A percentile compares a stretch with the other conserved stretches of the same genome.
Conservation (phyloP, 1,284 basidiomycete genomes). For the Rhodofomes roseus region DNA sequence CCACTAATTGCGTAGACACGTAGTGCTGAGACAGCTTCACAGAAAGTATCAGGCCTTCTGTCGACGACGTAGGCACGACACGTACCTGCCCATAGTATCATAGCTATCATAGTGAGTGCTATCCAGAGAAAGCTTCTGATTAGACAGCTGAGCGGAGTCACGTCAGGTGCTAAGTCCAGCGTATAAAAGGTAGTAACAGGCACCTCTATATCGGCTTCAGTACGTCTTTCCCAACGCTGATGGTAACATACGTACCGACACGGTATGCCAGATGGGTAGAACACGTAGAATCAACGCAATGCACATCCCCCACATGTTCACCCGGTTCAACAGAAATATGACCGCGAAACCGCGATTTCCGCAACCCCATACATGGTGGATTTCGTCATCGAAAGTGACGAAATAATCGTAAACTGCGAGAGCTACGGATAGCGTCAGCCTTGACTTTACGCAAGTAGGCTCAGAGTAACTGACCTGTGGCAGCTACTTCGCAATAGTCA, state of each 20-base stretch:
- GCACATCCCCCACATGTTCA: neutral
- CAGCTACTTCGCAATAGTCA: too few species aligned
- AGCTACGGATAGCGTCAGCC: neutral
- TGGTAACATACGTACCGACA: too few species aligned
- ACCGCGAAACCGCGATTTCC: neutral
- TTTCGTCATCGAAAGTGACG: neutral
- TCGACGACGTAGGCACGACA: neutral
- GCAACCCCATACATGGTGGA: neutral
- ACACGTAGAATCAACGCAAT: neutral
- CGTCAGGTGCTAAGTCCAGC: too few species aligned
- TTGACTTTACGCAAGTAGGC: neutral
- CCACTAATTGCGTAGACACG: neutral
- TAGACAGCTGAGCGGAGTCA: too few species aligned
- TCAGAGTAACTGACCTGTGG: too few species aligned
- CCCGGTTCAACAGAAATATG: neutral
- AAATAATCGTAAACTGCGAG: neutral
- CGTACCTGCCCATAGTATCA: neutral
- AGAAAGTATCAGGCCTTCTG: neutral
- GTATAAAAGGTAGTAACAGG: too few species aligned
- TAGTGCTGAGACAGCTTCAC: neutral
- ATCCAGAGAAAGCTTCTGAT: too few species aligned
- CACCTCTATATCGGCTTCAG: too few species aligned
- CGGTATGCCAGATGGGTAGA: too few species aligned
- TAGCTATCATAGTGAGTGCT: neutral
- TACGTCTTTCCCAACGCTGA: too few species aligned